Conservation (phyloP, 805 yeast species). For the Priceomyces haplophilus region DNA sequence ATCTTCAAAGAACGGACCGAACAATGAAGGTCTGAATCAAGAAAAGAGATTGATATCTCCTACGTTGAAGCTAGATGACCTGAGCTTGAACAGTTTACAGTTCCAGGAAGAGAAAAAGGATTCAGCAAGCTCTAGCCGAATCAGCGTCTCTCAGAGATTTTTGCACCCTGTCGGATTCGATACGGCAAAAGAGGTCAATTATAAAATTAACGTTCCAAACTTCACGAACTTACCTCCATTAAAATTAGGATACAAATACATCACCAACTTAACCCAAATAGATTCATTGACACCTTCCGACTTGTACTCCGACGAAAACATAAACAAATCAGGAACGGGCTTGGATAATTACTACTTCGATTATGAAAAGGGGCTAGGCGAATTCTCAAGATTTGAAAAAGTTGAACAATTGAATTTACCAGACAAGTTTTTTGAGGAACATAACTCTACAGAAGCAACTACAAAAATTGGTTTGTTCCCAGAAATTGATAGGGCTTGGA, state of each 20-base stretch:
- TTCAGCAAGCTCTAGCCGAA: conserved; percentile 18
- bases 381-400: conserved; percentile 75
- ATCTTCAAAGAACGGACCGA: conserved; percentile 5
- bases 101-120: conserved; percentile 28
- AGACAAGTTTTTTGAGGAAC: conserved; percentile 72
- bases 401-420: conserved; percentile 70
- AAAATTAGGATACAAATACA: conserved; percentile 61
- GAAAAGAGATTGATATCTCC: conserved; percentile 29
- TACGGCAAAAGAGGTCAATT: conserved; percentile 38
- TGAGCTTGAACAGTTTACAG: conserved; percentile 24
- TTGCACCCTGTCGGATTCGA: conserved; percentile 34
- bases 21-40: conserved; percentile 5
- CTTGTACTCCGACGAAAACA: conserved; percentile 54
- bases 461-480: conserved; percentile 83
- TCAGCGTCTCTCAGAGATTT: conserved; percentile 27
- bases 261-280: conserved; percentile 54
- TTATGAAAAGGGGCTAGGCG: conserved; percentile 41
- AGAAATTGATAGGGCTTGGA: conserved; percentile 80
- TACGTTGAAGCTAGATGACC: conserved; percentile 27
- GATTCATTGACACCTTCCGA: conserved; percentile 58
- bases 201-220: conserved; percentile 46
- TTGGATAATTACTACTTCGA: conserved; percentile 66
- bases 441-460: conserved; percentile 60
- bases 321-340: conserved; percentile 43
- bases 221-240: conserved; percentile 51